A percentile compares a stretch with the other conserved stretches of the same genome.
These are phyloP conservation scores for Cenchrus americanus DNA, from an alignment of 176 grass and related monocot species.

Conservation along the genomic window DNA sequence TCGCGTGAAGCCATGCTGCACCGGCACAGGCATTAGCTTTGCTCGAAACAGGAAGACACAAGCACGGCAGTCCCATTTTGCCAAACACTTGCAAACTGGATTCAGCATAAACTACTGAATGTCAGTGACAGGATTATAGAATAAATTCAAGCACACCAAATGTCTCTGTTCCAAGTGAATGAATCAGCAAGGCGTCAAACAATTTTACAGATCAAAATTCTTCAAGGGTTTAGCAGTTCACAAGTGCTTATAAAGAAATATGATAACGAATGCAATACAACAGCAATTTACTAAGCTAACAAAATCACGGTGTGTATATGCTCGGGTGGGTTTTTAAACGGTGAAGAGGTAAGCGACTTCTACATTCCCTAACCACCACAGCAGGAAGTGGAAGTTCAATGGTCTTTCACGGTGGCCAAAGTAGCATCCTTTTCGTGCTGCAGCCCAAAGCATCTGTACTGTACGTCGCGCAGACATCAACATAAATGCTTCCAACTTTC, in stretches of 20 bases:
- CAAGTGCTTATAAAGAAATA: slow-evolving; percentile 11
- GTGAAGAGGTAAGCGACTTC: background rate
- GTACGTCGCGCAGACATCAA: slow-evolving; percentile 5
- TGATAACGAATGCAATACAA: background rate
- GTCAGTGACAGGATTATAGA: too few relatives aligned
- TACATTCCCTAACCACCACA: background rate
- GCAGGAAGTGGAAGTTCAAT: background rate
- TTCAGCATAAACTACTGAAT: background rate
- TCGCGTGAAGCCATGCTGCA: slow-evolving; percentile 11
- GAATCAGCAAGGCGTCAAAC: background rate
- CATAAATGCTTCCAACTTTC: slow-evolving; percentile 7
- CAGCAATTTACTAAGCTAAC: slow-evolving; percentile 42
- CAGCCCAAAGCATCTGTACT: slow-evolving; percentile 3
- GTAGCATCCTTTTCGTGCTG: background rate
- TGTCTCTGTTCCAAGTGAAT: background rate
- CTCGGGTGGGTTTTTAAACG: background rate
- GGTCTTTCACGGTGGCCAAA: background rate
- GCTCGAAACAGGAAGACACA: background rate
- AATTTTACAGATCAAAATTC: background rate
- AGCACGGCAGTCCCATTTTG: slow-evolving; percentile 5
- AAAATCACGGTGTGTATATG: slow-evolving; percentile 34
- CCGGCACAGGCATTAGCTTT: background rate
- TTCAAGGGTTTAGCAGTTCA: slow-evolving; percentile 13
- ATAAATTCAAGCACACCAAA: background rate
- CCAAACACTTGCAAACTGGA: background rate